Conservation (phyloP, 1,284 basidiomycete species). For the Ustilago loliicola region DNA sequence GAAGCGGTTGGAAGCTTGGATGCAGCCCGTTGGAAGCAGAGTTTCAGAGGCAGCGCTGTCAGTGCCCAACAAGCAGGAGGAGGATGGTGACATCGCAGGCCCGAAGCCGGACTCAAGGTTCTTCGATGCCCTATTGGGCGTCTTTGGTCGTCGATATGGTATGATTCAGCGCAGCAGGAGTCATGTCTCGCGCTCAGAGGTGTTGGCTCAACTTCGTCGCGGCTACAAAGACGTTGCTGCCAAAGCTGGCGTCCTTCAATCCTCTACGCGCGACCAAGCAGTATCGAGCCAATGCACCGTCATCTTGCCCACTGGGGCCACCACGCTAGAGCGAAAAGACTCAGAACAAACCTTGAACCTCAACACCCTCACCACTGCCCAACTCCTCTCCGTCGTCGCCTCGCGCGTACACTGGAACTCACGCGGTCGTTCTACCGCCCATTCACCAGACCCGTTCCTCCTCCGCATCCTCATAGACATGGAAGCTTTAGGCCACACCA, state of each 20-base stretch:
- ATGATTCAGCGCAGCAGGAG: constrained; percentile 33
- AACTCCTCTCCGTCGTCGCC: constrained; percentile 11
- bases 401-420: constrained; percentile 29
- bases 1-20: constrained; percentile 18
- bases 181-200: constrained; percentile 25
- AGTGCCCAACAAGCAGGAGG: neutral
- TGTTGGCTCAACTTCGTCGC: constrained; percentile 25
- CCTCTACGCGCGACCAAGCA: neutral
- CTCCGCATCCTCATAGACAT: constrained; percentile 40
- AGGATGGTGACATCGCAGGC: neutral
- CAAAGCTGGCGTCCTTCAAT: constrained; percentile 4
- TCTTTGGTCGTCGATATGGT: constrained; percentile 40
- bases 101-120: constrained; percentile 35
- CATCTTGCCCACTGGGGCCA: neutral
- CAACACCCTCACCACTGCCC: neutral
- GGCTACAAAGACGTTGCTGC: constrained; percentile 12
- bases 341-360: neutral
- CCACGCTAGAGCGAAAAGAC: neutral
- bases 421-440: constrained; percentile 27
- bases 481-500: constrained; percentile 25
- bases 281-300: neutral
- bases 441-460: constrained; percentile 30
- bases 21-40: neutral
- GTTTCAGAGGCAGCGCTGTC: neutral
- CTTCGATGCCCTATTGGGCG: constrained; percentile 38